Conservation (phyloP, 352 stramenopile genomes). For the Phytophthora idaei region DNA sequence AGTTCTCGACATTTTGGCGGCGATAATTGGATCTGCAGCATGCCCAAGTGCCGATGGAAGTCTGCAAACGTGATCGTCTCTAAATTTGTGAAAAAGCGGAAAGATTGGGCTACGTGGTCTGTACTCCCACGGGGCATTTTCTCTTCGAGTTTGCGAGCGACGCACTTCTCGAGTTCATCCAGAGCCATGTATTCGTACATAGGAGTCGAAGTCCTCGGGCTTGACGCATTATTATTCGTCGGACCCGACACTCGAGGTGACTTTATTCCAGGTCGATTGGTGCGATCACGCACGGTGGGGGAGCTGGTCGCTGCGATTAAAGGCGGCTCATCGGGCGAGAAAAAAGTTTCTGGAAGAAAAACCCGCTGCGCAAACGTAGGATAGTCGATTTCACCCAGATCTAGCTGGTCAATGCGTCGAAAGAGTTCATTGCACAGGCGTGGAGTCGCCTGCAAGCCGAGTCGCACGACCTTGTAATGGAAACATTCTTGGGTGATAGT, state of each 20-base stretch:
- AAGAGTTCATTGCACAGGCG: slow-evolving; percentile 65
- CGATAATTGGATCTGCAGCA: slow-evolving; percentile 69
- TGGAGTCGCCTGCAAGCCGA: slow-evolving; percentile 54
- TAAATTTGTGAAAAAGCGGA: slow-evolving; percentile 71
- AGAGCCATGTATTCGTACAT: slow-evolving; percentile 62
- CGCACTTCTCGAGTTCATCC: slow-evolving; percentile 56
- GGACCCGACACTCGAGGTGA: slow-evolving; percentile 5
- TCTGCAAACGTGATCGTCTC: slow-evolving; percentile 68
- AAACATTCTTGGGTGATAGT: slow-evolving; percentile 73
- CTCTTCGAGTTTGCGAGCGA: slow-evolving; percentile 68
- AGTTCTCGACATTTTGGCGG: slow-evolving; percentile 57
- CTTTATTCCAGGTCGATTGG: background rate
- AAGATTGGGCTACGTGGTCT: slow-evolving; percentile 62
- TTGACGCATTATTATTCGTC: slow-evolving; percentile 11
- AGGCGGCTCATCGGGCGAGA: slow-evolving; percentile 18
- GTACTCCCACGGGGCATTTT: slow-evolving; percentile 51
- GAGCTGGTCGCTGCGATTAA: background rate
- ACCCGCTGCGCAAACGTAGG: slow-evolving; percentile 62
- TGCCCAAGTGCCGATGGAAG: slow-evolving; percentile 57
- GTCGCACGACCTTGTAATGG: slow-evolving; percentile 62
- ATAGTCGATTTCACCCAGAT: slow-evolving; percentile 70
- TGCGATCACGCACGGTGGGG: background rate
- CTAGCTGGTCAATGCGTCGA: slow-evolving; percentile 62
- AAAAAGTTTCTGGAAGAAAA: slow-evolving; percentile 55
- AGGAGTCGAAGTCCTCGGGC: slow-evolving; percentile 27